Conservation (phyloP, 768 basidiomycete species). For the Chalciporus sphaerocephalus region DNA sequence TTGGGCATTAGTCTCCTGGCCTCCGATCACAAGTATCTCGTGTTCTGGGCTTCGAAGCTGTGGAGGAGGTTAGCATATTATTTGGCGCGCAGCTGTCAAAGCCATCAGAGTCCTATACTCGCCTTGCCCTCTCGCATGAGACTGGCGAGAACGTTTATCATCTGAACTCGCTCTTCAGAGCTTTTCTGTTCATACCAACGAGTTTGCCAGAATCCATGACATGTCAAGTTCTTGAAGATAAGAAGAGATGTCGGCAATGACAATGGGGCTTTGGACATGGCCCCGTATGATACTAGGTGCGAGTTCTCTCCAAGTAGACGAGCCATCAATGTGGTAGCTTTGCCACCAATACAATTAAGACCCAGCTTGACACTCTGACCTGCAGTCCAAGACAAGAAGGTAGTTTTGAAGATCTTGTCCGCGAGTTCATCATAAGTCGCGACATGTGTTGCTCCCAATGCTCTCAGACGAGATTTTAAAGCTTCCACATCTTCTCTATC, state of each 20-base stretch:
- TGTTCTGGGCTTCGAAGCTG: conserved; percentile 68
- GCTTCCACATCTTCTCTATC: conserved; percentile 51
- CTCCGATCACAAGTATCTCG: conserved; percentile 55
- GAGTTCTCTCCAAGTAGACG: conserved; percentile 61
- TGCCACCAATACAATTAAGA: conserved; percentile 62
- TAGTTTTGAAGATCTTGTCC: conserved; percentile 50
- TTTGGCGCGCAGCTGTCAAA: background rate
- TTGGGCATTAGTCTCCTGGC: conserved; percentile 35
- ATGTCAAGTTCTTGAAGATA: conserved; percentile 80
- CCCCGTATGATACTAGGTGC: conserved; percentile 83
- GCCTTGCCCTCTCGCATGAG: conserved; percentile 57
- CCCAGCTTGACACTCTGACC: conserved; percentile 49
- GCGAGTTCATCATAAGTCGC: conserved; percentile 71
- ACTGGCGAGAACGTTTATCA: conserved; percentile 49
- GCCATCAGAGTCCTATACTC: conserved; percentile 8
- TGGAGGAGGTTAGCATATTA: conserved; percentile 2
- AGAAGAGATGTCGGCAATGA: conserved; percentile 72
- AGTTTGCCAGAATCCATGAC: conserved; percentile 76
- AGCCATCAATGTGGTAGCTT: conserved; percentile 64
- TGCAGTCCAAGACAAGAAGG: conserved; percentile 59
- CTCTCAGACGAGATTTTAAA: conserved; percentile 47
- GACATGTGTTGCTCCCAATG: conserved; percentile 72
- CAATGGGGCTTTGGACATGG: conserved; percentile 83
- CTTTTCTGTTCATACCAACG: conserved; percentile 58
- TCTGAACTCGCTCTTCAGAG: conserved; percentile 42